phyloP scores from a whole-genome alignment of 352 stramenopile genomes.

The Globisporangium irregulare region DNA sequence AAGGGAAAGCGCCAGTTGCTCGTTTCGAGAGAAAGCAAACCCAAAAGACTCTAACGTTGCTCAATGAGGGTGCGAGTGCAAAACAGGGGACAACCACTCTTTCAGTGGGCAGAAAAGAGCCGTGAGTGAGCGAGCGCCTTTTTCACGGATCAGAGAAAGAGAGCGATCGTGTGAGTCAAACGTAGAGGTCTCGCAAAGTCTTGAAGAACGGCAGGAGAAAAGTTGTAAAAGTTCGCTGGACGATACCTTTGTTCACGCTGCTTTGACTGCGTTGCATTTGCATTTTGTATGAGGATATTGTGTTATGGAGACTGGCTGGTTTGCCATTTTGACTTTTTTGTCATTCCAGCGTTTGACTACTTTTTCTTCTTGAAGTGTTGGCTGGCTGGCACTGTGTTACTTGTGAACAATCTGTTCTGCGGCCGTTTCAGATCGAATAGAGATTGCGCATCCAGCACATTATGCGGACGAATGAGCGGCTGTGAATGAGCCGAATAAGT shows the following conservation, averaged over 20 bases:
- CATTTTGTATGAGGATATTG: too few species aligned
- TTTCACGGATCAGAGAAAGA: slow-evolving; percentile 1
- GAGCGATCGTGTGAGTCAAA: background rate
- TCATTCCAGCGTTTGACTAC: background rate
- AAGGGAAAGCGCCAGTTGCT: background rate
- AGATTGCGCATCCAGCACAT: background rate
- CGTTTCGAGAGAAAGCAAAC: background rate
- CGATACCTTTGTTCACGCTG: background rate
- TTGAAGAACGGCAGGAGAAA: background rate
- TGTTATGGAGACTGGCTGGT: too few species aligned
- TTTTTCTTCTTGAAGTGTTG: slow-evolving; percentile 9
- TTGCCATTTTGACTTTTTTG: background rate
- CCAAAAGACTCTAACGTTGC: background rate
- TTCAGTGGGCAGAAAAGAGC: background rate
- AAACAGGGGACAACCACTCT: background rate
- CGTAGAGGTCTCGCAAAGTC: background rate
- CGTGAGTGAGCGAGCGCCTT: background rate
- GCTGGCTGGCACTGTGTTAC: background rate
- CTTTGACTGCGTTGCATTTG: background rate
- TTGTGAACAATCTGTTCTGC: background rate
- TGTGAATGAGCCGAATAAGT: background rate
- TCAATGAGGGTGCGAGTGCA: background rate
- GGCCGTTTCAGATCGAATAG: background rate
- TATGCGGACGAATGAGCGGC: background rate
- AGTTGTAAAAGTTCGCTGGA: background rate